These are phyloP conservation scores for Chionographis japonica DNA, from an alignment of 106 monocot species.

Conservation along the genomic window DNA sequence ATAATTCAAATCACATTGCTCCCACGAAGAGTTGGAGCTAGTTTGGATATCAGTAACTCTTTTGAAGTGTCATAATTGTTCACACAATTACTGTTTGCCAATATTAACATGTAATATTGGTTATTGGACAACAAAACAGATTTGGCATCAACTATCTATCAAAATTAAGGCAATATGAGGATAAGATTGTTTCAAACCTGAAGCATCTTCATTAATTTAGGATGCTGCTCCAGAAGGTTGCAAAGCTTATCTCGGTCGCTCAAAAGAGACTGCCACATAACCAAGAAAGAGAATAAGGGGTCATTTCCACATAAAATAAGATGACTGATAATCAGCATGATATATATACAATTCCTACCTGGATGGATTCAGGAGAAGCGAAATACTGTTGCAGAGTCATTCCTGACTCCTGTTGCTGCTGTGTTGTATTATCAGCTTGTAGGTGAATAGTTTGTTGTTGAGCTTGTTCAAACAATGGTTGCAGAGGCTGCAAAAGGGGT, in stretches of 20 bases:
- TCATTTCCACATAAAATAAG: background rate
- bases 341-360: slow-evolving; percentile 34
- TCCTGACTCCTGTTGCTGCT: slow-evolving; percentile 64
- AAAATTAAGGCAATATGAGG: background rate
- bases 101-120: too few relatives aligned
- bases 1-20: too few relatives aligned
- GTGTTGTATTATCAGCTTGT: slow-evolving; percentile 25
- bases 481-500: slow-evolving; percentile 16
- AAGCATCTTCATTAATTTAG: slow-evolving; percentile 98
- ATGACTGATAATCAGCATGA: background rate
- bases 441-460: slow-evolving; percentile 24
- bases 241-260: slow-evolving; percentile 95
- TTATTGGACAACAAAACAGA: too few relatives aligned
- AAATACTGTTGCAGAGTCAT: slow-evolving; percentile 78
- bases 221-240: slow-evolving; percentile 87
- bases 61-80: too few relatives aligned
- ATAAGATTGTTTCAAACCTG: slow-evolving; percentile 49
- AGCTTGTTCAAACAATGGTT: slow-evolving; percentile 28
- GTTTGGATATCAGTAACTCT: too few relatives aligned
- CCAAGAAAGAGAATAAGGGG: background rate
- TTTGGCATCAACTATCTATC: too few relatives aligned
- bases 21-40: too few relatives aligned
- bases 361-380: slow-evolving; percentile 92
- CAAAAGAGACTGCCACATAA: slow-evolving; percentile 62
- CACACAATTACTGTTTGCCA: too few relatives aligned